Base-by-base conservation (phyloP, 768 basidiomycete species). In the Pisolithus microcarpus region DNA sequence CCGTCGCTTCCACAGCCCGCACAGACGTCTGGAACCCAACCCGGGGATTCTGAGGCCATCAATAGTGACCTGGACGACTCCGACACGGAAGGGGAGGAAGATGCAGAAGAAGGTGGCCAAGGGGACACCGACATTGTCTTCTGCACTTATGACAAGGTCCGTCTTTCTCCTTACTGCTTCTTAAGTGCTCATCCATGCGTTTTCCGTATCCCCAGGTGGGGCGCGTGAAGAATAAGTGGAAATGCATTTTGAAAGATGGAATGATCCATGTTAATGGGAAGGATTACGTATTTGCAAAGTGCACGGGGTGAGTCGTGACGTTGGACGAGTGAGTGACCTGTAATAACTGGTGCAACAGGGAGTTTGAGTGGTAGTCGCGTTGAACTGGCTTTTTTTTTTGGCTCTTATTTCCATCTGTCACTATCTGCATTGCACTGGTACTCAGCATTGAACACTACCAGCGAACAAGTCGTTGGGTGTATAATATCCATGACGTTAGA, bases 161-260 rank as follows among this genome's bases (percentile, higher is more conserved):
- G 75, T 55, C 10, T 18, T 19, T 30, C 39, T 50, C 23, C 23
- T 47, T 10, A 26, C 50, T n/a, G 55, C 48, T 30, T 46, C 10
- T 39, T 1, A 2, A 4, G n/a, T n/a, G 30, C 16, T 3, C 13
- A 26, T 28, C 23, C 18, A 36, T 51, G 56, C 16, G 53, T 46
- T 16, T 13, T 24, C 37, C 11, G 37, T 21, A 5, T 39, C 38
- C 10, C 18, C 58, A 98, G 94, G 95, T 98, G 34, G 92, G 94
- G 40, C 80, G 96, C n/a, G 95, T 98, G 23, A 99, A 98, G 73
- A 98, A 96, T 73, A 99, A 98, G 73, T 99, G 96, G 96, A 99
- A 98, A 75, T 94, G 93, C 53, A 84, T 91, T 21, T 77, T 99
- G 47, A 96, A 96, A 70, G 96, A 98, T 57, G 96, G 96, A 3